Percentiles rank a stretch among this genome's conserved stretches.
Conservation (phyloP, 176 grass and related monocot genomes). For the Urochloa ruziziensis region DNA sequence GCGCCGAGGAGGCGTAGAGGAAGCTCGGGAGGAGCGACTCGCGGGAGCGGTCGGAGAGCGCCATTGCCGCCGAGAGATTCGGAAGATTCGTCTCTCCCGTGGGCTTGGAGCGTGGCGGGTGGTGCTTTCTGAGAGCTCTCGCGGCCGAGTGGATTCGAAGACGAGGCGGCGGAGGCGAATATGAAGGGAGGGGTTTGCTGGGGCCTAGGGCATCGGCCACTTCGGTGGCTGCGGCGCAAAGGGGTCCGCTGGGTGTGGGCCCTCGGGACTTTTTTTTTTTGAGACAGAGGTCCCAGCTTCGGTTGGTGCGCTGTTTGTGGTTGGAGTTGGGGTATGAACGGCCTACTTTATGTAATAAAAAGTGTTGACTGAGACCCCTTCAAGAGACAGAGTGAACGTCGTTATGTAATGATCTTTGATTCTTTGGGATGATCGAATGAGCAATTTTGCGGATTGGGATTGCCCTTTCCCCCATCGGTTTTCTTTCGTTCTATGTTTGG, state of each 20-base stretch:
- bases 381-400: no score
- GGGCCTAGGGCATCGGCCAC: constrained; percentile 34
- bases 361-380: background rate
- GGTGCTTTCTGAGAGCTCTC: constrained; percentile 23
- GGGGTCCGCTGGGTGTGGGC: background rate
- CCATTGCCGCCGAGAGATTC: constrained; percentile 63
- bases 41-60: constrained; percentile 67
- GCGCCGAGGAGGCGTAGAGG: constrained; percentile 65
- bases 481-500: background rate
- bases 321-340: background rate
- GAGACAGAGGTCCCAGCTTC: background rate
- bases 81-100: constrained; percentile 26
- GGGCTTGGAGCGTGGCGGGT: background rate
- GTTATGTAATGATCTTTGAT: no score
- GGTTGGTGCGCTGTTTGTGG: background rate
- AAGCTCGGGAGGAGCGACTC: constrained; percentile 79
- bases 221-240: background rate
- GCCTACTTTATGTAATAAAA: background rate
- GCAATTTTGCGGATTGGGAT: background rate
- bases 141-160: constrained; percentile 29
- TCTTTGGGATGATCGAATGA: background rate
- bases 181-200: constrained; percentile 1
- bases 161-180: constrained; percentile 15
- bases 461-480: background rate
- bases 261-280: fast-evolving